A percentile compares a stretch with the other conserved stretches of the same genome.
Conservation (phyloP, 2,329 filamentous ascomycete genomes). For the Mollisia scopiformis region DNA sequence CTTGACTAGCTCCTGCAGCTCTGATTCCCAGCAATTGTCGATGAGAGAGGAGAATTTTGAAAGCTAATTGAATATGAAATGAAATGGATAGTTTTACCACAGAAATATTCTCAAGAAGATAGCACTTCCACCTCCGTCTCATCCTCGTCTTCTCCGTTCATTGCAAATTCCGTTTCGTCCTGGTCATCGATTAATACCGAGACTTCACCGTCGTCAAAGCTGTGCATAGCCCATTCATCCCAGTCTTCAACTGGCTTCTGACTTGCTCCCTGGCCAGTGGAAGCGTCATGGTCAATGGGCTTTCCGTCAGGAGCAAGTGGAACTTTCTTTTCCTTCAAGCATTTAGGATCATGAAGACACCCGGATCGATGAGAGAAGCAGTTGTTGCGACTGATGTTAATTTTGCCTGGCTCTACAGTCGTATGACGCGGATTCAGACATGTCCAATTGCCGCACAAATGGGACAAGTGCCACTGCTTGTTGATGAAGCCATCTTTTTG, state of each 20-base stretch:
- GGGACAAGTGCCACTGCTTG: constrained; percentile 34
- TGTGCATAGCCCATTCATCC: constrained; percentile 11
- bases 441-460: constrained; percentile 39
- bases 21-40: no score
- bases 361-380: constrained; percentile 32
- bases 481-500: constrained; percentile 35
- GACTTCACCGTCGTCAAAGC: constrained; percentile 8
- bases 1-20: no score
- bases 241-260: background rate
- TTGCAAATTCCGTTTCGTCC: background rate
- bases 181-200: background rate
- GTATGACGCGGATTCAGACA: constrained; percentile 35
- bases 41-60: no score
- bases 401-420: constrained; percentile 29
- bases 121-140: background rate
- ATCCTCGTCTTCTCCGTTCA: background rate
- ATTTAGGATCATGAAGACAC: constrained; percentile 30
- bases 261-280: background rate
- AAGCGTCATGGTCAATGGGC: constrained; percentile 5
- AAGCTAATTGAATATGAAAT: background rate
- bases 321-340: constrained; percentile 32
- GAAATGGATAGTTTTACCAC: background rate
- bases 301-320: constrained; percentile 26
- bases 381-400: constrained; percentile 32
- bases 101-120: background rate